Base-by-base conservation (phyloP, 1,139 yeast genomes). In the Scheffersomyces parashehatae region DNA sequence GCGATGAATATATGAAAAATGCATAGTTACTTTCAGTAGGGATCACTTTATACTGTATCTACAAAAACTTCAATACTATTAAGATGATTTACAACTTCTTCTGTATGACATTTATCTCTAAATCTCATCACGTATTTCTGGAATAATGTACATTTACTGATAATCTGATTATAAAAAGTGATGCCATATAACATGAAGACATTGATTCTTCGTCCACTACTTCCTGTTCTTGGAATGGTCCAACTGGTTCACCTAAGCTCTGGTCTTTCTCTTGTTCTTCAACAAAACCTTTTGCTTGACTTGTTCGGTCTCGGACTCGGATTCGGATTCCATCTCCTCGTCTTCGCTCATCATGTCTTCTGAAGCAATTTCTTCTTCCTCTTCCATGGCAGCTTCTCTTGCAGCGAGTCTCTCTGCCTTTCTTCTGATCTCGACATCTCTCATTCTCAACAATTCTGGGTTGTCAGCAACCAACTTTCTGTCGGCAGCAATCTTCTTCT, bases 391-490 rank as follows among this genome's bases (percentile, higher is more conserved):
- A 46, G 71, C 79, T 42, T 73, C 85, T 66, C 71, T 82, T 50
- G 81, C 83, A 42, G 82, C 84, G 54, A 69, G 71, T 73, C 77
- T 85, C 62, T 88, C 96, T 46, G 85, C 83, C 70, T 79, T 82
- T 67, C 89, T 82, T 64, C 89, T 84, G 56, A 89, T 72, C 73
- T 91, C 97, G 48, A 91, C 96, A 37, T 88, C 97, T 77, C 97
- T 85, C 80, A 89, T 81, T 70, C 83, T 85, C 73, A 93, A 79
- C 65, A 93, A 75, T 64, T 88, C 96, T 54, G 96, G 96, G 71
- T 93, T 82, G 48, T 80, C 74, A 62, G 85, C 97, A 41, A 93
- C 95, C 64, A 93, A 78, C 70, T 88, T 88, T 75, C 83, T 84
- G 71, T 93, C 99, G 49, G 88, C 78, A 49, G 84, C 89, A 62